Conservation (phyloP, 805 yeast species). For the Candida tallmaniae region DNA sequence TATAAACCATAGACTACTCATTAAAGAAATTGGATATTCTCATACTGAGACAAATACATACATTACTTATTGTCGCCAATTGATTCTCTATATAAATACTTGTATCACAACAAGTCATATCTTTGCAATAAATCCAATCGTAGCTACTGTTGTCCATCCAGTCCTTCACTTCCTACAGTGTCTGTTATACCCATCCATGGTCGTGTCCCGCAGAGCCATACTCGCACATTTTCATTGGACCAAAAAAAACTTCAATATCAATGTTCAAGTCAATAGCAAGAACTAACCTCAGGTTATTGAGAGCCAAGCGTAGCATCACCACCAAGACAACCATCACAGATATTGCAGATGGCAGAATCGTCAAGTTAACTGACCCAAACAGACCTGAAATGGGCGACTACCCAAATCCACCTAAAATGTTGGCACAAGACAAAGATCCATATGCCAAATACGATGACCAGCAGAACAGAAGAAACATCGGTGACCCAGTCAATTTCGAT, state of each 20-base stretch:
- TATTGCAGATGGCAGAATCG: constrained; percentile 35
- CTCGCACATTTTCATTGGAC: constrained; percentile 9
- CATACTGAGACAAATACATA: too few relatives aligned
- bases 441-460: constrained; percentile 71
- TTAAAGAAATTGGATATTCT: too few relatives aligned
- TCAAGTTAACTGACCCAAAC: constrained; percentile 37
- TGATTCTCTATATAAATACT: too few relatives aligned
- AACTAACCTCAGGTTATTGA: neutral
- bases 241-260: constrained; percentile 3
- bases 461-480: constrained; percentile 74
- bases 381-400: constrained; percentile 52
- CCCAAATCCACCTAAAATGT: constrained; percentile 54
- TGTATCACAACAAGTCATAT: too few relatives aligned
- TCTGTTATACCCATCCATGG: too few relatives aligned
- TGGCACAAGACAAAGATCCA: constrained; percentile 66
- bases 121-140: too few relatives aligned
- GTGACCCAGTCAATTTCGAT: constrained; percentile 66
- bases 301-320: constrained; percentile 21
- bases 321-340: constrained; percentile 36
- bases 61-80: too few relatives aligned
- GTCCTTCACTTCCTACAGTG: too few relatives aligned
- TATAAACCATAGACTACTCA: too few relatives aligned
- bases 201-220: neutral
- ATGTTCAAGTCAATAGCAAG: constrained; percentile 6
- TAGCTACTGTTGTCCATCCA: too few relatives aligned